A percentile compares a stretch with the other conserved stretches of the same genome.
Evolutionary conservation across 2,329 filamentous ascomycete genomes (phyloP).

Genomic region (Colletotrichum higginsianum): DNA sequence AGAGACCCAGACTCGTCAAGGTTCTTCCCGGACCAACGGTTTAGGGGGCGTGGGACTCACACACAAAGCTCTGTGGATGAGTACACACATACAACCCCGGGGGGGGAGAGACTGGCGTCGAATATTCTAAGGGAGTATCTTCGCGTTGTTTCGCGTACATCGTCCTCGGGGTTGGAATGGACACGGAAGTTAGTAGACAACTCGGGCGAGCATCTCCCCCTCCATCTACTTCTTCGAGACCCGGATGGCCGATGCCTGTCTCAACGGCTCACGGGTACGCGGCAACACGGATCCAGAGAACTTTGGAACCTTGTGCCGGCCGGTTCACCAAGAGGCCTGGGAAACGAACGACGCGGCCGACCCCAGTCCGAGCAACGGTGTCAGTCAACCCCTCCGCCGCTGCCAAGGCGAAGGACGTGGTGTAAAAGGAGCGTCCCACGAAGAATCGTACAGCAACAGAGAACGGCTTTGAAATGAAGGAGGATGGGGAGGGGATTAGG

Average conservation of each 20-base stretch:
- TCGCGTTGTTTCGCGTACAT: no score
- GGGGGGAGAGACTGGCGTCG: no score
- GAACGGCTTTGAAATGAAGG: not conserved
- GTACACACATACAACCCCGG: no score
- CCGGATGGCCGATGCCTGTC: not conserved
- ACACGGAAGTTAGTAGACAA: no score
- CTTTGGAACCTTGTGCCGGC: not conserved
- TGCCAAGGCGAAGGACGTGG: not conserved
- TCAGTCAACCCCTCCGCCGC: not conserved
- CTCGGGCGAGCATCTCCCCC: no score
- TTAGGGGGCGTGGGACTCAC: constrained; percentile 10
- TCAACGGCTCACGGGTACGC: not conserved
- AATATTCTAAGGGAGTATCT: no score
- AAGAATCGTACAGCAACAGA: not conserved
- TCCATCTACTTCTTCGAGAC: no score
- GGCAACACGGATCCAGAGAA: no score
- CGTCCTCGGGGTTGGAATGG: no score
- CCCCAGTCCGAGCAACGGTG: constrained; percentile 1
- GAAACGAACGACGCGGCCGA: not conserved
- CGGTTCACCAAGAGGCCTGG: constrained; percentile 1
- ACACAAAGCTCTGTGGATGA: not conserved
- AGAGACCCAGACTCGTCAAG: constrained; percentile 20
- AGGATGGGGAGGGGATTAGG: no score
- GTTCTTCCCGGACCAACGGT: constrained; percentile 29
- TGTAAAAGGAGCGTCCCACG: no score